Evolutionary conservation across 164 flowering plant species (phyloP).

Genomic region (Nymphaea colorata): DNA sequence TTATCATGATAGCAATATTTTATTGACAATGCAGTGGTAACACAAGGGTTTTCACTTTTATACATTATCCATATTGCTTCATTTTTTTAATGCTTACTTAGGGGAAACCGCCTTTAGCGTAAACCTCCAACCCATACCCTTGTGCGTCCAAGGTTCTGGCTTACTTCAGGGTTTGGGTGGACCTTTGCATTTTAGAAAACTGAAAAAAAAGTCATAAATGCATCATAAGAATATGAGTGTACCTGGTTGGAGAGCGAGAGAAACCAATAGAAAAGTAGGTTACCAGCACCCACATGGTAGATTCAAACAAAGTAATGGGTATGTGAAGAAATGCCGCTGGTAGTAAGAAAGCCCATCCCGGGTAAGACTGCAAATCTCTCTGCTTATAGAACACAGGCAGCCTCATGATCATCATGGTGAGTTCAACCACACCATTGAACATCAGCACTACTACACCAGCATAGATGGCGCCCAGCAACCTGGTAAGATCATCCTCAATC

Average conservation of each 20-base stretch:
- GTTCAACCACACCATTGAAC: conserved; percentile 35
- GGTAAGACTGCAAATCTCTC: conserved; percentile 29
- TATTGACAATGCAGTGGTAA: too few relatives aligned
- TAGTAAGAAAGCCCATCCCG: conserved; percentile 54
- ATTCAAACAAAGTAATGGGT: conserved; percentile 44
- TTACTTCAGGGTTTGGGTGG: too few relatives aligned
- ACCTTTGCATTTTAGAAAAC: too few relatives aligned
- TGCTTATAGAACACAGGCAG: conserved; percentile 38
- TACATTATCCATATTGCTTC: too few relatives aligned
- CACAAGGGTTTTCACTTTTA: too few relatives aligned
- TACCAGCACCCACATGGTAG: conserved; percentile 31
- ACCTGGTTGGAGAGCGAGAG: conserved; percentile 48
- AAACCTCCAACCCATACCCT: too few relatives aligned
- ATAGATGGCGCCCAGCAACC: conserved; percentile 26
- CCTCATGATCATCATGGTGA: conserved; percentile 20
- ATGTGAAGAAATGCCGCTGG: conserved; percentile 48
- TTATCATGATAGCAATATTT: too few relatives aligned
- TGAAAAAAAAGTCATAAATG: too few relatives aligned
- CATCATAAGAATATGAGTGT: too few relatives aligned
- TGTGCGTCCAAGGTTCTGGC: too few relatives aligned
- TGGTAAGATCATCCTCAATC: background rate
- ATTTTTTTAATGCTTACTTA: too few relatives aligned
- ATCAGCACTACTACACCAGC: conserved; percentile 19
- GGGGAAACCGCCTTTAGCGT: too few relatives aligned
- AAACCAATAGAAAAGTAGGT: conserved; percentile 53